A percentile compares a stretch with the other conserved stretches of the same genome.
These are phyloP conservation scores for Achaetomiella virescens DNA, from an alignment of 495 filamentous ascomycete genomes.

Conservation along the genomic window DNA sequence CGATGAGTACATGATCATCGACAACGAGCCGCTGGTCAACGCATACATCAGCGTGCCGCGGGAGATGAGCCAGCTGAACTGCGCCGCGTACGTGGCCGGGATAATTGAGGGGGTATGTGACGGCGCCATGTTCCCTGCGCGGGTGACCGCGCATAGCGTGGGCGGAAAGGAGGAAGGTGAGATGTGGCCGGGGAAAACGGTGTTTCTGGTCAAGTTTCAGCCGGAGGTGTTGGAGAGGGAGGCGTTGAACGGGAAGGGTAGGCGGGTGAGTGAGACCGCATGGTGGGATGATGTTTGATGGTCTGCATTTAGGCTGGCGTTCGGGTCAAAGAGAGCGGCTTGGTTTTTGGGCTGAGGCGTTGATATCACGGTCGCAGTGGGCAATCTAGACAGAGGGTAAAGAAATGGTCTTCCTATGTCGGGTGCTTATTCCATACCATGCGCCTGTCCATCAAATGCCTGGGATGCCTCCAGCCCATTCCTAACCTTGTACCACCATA, in stretches of 20 bases:
- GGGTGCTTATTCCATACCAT: not conserved
- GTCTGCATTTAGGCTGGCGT: conserved; percentile 24
- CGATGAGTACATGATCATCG: conserved; percentile 96
- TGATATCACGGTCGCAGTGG: not conserved
- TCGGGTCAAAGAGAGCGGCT: conserved; percentile 2
- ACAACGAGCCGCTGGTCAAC: conserved; percentile 95
- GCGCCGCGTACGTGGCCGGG: conserved; percentile 90
- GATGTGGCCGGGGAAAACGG: conserved; percentile 92
- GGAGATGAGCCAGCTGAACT: conserved; percentile 95
- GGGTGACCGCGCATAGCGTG: conserved; percentile 86
- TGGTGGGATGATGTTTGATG: not conserved
- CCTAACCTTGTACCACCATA: not conserved
- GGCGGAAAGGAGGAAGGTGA: conserved; percentile 65
- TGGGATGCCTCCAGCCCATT: not conserved
- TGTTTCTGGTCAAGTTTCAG: conserved; percentile 88
- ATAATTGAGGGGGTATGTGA: conserved; percentile 95
- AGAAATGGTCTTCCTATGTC: not conserved
- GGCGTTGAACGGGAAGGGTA: conserved; percentile 49
- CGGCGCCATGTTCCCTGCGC: conserved; percentile 78
- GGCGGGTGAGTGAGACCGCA: not conserved
- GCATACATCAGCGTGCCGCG: conserved; percentile 84
- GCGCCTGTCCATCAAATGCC: not conserved
- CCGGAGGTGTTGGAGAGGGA: conserved; percentile 87
- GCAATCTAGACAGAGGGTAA: not conserved
- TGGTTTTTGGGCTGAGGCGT: not conserved